phyloP scores from a whole-genome alignment of 2,329 filamentous ascomycete species.

The Hortaea sp. region DNA sequence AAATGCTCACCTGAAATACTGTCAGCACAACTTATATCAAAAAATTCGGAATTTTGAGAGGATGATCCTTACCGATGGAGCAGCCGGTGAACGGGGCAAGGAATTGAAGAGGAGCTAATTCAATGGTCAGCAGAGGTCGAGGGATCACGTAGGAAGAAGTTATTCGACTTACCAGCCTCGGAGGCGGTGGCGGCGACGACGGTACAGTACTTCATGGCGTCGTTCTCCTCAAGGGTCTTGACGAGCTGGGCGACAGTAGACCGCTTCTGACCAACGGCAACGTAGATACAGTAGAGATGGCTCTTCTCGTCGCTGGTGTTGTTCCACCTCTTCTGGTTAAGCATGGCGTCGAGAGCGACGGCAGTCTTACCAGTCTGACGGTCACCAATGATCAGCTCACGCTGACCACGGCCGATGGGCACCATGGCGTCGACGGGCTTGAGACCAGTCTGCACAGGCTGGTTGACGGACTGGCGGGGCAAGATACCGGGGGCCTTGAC shows the following conservation, averaged over 20 bases:
- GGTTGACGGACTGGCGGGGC: conserved; percentile 90
- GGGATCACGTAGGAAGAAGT: too few species aligned
- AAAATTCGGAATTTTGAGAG: not conserved
- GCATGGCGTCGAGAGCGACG: conserved; percentile 92
- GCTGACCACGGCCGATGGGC: conserved; percentile 98
- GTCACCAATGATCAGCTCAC: conserved; percentile 99
- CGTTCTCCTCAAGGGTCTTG: conserved; percentile 99
- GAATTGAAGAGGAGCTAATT: too few species aligned
- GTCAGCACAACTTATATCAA: conserved; percentile 2
- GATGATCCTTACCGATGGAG: conserved; percentile 11
- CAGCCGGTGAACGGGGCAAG: conserved; percentile 81
- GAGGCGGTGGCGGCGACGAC: conserved; percentile 94
- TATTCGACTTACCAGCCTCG: too few species aligned
- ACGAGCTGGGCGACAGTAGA: conserved; percentile 98
- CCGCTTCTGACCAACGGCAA: conserved; percentile 98
- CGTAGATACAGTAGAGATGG: conserved; percentile 99
- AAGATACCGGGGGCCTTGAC: conserved; percentile 98
- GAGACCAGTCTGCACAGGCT: conserved; percentile 98
- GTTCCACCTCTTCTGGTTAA: conserved; percentile 99
- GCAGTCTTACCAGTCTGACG: conserved; percentile 99
- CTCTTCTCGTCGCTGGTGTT: conserved; percentile 72
- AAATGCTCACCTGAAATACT: conserved; percentile 50
- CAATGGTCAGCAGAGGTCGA: too few species aligned
- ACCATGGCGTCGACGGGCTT: conserved; percentile 99
- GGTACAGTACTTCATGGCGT: conserved; percentile 96